A percentile compares a stretch with the other conserved stretches of the same genome.
Evolutionary conservation across 75 land plant genomes (phyloP).

Genomic region (Cupressus sempervirens): DNA sequence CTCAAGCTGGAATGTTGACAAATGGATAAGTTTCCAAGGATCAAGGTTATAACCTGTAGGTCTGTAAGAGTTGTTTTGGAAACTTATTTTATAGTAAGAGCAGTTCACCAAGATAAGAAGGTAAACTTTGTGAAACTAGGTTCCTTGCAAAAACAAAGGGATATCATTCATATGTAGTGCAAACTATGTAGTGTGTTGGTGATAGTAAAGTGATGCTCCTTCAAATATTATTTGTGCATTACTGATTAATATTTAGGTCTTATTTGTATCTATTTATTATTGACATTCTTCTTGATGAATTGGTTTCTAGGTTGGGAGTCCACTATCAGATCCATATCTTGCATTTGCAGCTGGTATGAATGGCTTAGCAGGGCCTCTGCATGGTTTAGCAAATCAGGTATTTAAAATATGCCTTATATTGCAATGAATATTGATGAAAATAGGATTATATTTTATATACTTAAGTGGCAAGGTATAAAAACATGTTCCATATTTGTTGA

Average conservation of each 20-base stretch:
- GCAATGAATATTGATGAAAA: background rate
- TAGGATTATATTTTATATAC: background rate
- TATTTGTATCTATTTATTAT: background rate
- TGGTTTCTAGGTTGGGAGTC: constrained; percentile 85
- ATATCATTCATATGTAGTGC: background rate
- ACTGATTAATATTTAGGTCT: background rate
- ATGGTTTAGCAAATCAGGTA: constrained; percentile 99
- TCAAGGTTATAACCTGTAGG: background rate
- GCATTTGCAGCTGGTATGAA: constrained; percentile 96
- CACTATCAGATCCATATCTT: constrained; percentile 96
- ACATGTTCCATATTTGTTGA: background rate
- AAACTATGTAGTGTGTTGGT: background rate
- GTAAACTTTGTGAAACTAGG: background rate
- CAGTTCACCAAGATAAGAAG: background rate
- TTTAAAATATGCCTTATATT: background rate
- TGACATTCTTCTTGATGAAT: background rate
- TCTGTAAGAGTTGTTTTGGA: background rate
- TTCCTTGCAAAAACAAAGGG: background rate
- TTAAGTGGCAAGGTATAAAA: background rate
- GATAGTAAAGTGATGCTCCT: background rate
- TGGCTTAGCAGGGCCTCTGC: constrained; percentile 97
- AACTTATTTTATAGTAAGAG: background rate
- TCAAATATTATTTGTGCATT: background rate
- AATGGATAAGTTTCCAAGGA: background rate
- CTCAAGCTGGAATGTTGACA: background rate